Conservation (phyloP, 2,329 filamentous ascomycete species). For the Nemania sp. region DNA sequence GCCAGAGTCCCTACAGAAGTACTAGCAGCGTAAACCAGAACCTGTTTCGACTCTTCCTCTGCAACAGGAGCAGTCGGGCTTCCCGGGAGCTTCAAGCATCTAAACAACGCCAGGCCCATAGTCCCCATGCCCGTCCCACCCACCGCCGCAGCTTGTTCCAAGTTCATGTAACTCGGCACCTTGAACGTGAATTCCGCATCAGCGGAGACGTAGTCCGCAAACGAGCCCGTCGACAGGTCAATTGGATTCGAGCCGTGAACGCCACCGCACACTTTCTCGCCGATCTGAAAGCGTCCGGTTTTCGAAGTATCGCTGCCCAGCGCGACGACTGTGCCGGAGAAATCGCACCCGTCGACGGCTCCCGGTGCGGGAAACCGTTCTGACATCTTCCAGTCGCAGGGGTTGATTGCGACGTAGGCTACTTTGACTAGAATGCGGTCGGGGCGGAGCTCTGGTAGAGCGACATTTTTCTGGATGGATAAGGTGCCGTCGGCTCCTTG, state of each 20-base stretch:
- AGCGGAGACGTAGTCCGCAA: conserved; percentile 41
- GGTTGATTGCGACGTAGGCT: conserved; percentile 31
- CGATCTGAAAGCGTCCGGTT: conserved; percentile 25
- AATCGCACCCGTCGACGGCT: conserved; percentile 26
- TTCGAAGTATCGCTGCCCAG: conserved; percentile 23
- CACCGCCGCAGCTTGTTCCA: conserved; percentile 39
- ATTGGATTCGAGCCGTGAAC: conserved; percentile 40
- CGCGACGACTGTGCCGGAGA: conserved; percentile 27
- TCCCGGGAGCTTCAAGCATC: not conserved
- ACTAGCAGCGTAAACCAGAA: not conserved
- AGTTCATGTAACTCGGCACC: conserved; percentile 38
- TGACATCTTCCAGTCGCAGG: conserved; percentile 30
- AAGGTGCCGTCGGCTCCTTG: not conserved
- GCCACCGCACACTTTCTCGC: conserved; percentile 44
- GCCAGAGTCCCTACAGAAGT: not conserved
- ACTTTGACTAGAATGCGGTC: conserved; percentile 24
- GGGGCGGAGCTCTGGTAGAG: conserved; percentile 19
- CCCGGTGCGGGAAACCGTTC: conserved; percentile 20
- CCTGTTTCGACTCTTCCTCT: not conserved
- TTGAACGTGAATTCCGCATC: conserved; percentile 37
- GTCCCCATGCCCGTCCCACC: conserved; percentile 34
- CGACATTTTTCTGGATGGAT: conserved; percentile 14
- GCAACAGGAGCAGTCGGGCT: not conserved
- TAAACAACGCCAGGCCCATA: conserved; percentile 17
- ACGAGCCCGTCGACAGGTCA: conserved; percentile 39